phyloP scores from a whole-genome alignment of 2,329 filamentous ascomycete species.

The Nemania serpens region DNA sequence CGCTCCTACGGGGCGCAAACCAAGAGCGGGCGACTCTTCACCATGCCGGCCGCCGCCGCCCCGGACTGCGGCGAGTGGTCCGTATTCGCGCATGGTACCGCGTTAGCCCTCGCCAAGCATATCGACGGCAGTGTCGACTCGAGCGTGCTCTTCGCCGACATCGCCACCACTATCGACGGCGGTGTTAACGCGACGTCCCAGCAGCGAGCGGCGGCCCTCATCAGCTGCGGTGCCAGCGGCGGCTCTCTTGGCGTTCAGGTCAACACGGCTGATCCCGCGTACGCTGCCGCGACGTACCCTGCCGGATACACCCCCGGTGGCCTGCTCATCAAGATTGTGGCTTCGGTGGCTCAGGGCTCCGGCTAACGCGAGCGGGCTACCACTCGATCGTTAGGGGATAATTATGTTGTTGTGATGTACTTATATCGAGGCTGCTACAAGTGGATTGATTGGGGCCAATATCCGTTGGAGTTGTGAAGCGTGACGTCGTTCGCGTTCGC shows the following conservation, averaged over 20 bases:
- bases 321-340: slow-evolving; percentile 24
- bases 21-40: slow-evolving; percentile 19
- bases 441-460: no score
- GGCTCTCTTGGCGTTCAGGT: slow-evolving; percentile 27
- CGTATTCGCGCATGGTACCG: slow-evolving; percentile 16
- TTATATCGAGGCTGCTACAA: no score
- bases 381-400: no score
- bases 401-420: no score
- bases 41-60: slow-evolving; percentile 21
- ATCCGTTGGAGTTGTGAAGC: no score
- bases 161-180: slow-evolving; percentile 39
- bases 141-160: slow-evolving; percentile 34
- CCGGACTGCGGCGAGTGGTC: slow-evolving; percentile 32
- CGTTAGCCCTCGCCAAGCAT: slow-evolving; percentile 27
- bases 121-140: slow-evolving; percentile 24
- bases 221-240: slow-evolving; percentile 26
- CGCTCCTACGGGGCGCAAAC: slow-evolving; percentile 25
- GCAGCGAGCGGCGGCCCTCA: background rate
- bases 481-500: no score
- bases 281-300: slow-evolving; percentile 30
- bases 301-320: slow-evolving; percentile 30
- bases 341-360: no score
- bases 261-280: slow-evolving; percentile 22
- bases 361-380: no score
- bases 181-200: slow-evolving; percentile 11